Evolutionary conservation across 2,329 filamentous ascomycete species (phyloP), one percentile per base, ranked within the genome.

Genomic region (Aspergillus unguis): DNA sequence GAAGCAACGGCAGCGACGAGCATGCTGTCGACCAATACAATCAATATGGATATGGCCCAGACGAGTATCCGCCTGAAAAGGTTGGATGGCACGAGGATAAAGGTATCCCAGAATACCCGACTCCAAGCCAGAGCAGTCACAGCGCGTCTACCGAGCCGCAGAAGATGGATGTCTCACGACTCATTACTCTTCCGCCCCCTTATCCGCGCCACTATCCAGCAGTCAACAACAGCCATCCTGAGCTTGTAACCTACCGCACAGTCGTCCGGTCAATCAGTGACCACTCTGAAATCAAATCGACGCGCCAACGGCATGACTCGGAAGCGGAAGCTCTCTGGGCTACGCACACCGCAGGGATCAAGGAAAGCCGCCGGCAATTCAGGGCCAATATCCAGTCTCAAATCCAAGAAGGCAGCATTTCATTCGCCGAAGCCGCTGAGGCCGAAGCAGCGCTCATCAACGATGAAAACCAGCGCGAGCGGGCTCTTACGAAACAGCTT

Each of bases 201-300:
- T 97, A 95, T 68, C 94, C 94, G 1, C 86, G 92, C 6, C 92
- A 97, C 65, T 88, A 97, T 63, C 94, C 94, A 6, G 94, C 94
- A 0, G 89, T 97, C 11, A 96, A 95, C 69, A 99, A 97, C 65
- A 95, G 84, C 61, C 94, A 99, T 65, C 94, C 94, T 0, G 87
- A 95, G 58, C 80, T 99, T n/a, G 81, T 86, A 0, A 80, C 84
- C 1, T 92, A 89, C 43, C 85, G 94, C 45, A 84, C 80, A 3
- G 81, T 85, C 0, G 87, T 96, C 23, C 84, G 91, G 10, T 79
- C 80, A 1, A 74, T 96, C 37, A 87, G 85, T 48, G 85, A 94
- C 61, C 74, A 96, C 45, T 78, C 80, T 11, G 88, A 94, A 63
- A 75, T 92, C 4, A 81, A 86, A 52, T 79, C 77, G 0, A 86